Base-by-base conservation (phyloP, 2,329 filamentous ascomycete species). In the Exophiala sp. region DNA sequence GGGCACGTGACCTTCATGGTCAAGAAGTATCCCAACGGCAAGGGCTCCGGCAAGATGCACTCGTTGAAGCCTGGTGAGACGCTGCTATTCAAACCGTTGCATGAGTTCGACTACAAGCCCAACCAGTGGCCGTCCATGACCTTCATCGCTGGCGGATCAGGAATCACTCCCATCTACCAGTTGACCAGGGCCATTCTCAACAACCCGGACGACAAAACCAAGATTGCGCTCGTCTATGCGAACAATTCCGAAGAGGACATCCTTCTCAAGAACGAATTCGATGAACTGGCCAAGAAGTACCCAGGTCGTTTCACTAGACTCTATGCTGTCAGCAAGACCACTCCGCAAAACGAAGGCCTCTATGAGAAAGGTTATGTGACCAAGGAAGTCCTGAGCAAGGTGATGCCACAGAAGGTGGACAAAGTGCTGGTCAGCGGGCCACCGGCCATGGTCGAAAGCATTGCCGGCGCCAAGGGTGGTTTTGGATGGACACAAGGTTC, bases 401-500 rank as follows among this genome's bases (percentile, higher is more conserved):
- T 69, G n/a, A 62, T 78, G 10, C 65, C 68, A 4, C 63, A 70
- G 48, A 53, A 32, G 43, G 49, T 11, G 50, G 48, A 34, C 1
- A 83, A 83, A 65, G 79, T 87, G 0, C 82, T 86, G 60, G 71
- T 87, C 1, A 86, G 82, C 62, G 83, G 84, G 0, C 84, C 84
- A 14, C 81, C 82, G 1, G 72, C 73, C 0, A 85, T 87, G 81
- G 79, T 85, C 64, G 70, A 69, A 49, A 72, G 75, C 9, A 62
- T 84, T 30, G 69, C 77, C 2, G 78, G 77, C 3, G 67, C 67
- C 32, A 66, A 68, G 46, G 65, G 62, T 6, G 49, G 54, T 18
- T 56, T 53, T 24, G 58, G 62, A 2, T 64, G 66, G 64, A 62
- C 61, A 27, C 68, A 67, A 19, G 61, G 62, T n/a, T 60, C 48